A percentile compares a stretch with the other conserved stretches of the same genome.
These are phyloP conservation scores for Dactylorhiza incarnata DNA, from an alignment of 106 monocot species.

Conservation along the genomic window DNA sequence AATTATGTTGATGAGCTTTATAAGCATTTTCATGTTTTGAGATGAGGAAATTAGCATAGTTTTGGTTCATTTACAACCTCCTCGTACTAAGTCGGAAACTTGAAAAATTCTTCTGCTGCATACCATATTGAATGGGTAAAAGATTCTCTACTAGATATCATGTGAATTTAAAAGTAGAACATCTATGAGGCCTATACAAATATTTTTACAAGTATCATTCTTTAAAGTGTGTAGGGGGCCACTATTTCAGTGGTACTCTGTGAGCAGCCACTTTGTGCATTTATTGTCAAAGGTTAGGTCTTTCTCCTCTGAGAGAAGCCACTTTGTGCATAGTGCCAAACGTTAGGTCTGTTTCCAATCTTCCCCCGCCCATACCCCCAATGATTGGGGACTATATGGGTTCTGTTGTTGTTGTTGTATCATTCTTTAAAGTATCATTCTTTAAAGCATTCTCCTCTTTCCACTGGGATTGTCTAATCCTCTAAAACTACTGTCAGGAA, in stretches of 20 bases:
- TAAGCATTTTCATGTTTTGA: not conserved
- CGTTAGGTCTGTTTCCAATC: too few relatives aligned
- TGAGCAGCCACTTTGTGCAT: too few relatives aligned
- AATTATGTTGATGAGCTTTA: not conserved
- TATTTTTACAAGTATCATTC: not conserved
- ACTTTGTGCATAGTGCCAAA: too few relatives aligned
- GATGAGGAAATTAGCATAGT: not conserved
- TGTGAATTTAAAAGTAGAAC: not conserved
- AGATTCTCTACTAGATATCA: not conserved
- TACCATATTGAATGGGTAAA: not conserved
- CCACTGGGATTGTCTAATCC: not conserved
- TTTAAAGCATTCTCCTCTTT: not conserved
- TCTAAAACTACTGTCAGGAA: constrained; percentile 39
- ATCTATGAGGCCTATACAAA: not conserved
- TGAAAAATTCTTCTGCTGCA: not conserved
- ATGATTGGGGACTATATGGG: too few relatives aligned
- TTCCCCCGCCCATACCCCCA: too few relatives aligned
- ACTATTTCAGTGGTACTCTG: too few relatives aligned
- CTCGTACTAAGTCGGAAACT: too few relatives aligned
- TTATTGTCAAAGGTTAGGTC: too few relatives aligned
- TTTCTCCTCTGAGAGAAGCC: too few relatives aligned
- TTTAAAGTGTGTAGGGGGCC: too few relatives aligned
- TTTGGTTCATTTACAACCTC: not conserved
- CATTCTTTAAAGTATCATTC: not conserved
- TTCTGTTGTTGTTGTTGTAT: too few relatives aligned